phyloP scores from a whole-genome alignment of 768 basidiomycete species.

The Mycena rosella region DNA sequence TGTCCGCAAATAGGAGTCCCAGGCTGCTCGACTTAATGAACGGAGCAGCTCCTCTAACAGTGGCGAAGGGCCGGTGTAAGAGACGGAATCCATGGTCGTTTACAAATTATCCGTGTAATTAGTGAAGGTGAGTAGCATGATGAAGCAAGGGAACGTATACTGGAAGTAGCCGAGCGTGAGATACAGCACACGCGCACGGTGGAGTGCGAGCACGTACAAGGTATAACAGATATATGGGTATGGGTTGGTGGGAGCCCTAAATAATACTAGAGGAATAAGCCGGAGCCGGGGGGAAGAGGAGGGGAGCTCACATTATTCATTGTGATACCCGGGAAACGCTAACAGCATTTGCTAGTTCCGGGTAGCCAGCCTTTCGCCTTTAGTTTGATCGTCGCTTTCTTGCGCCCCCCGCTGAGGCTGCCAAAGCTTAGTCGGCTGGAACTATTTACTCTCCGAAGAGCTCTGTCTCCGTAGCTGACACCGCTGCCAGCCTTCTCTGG shows the following conservation, averaged over 20 bases:
- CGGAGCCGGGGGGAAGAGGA: slow-evolving; percentile 15
- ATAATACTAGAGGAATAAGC: slow-evolving; percentile 35
- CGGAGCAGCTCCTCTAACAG: not conserved
- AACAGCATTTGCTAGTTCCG: slow-evolving; percentile 74
- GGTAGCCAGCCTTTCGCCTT: slow-evolving; percentile 75
- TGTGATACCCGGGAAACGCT: slow-evolving; percentile 35
- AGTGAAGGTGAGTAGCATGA: slow-evolving; percentile 13
- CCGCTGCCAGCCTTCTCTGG: slow-evolving; percentile 96
- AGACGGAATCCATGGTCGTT: slow-evolving; percentile 13
- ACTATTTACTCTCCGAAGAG: slow-evolving; percentile 90
- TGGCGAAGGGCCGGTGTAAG: not conserved
- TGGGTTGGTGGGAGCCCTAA: slow-evolving; percentile 37
- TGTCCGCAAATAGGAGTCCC: too few relatives aligned
- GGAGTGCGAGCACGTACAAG: slow-evolving; percentile 46
- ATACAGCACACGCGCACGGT: slow-evolving; percentile 34
- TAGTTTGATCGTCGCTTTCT: slow-evolving; percentile 70
- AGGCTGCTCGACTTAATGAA: slow-evolving; percentile 1
- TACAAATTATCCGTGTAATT: slow-evolving; percentile 41
- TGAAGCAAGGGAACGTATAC: slow-evolving; percentile 34
- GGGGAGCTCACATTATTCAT: slow-evolving; percentile 17
- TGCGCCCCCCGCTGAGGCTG: slow-evolving; percentile 78
- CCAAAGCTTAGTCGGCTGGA: slow-evolving; percentile 92
- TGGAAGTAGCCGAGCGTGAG: slow-evolving; percentile 33
- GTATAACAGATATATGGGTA: slow-evolving; percentile 56
- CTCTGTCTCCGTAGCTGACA: slow-evolving; percentile 96